Percentiles rank a stretch among this genome's conserved stretches.
phyloP scores from a whole-genome alignment of 768 basidiomycete species.

The Cystoderma amianthinum region DNA sequence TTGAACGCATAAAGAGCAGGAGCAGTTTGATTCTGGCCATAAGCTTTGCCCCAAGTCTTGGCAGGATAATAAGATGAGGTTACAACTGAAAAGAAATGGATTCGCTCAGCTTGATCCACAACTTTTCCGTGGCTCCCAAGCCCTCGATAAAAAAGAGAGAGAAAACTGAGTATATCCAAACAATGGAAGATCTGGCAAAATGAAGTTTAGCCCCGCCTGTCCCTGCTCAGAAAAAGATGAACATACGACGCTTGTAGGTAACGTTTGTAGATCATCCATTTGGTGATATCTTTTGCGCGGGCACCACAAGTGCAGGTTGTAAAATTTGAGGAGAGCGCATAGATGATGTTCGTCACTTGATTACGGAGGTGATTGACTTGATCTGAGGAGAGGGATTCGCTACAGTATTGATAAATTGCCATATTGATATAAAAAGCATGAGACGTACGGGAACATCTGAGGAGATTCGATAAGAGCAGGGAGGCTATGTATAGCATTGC shows the following conservation, averaged over 20 bases:
- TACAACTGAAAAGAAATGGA: neutral
- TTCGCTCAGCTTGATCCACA: constrained; percentile 84
- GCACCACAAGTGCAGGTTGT: too few species aligned
- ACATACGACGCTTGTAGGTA: constrained; percentile 63
- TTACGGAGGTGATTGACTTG: too few species aligned
- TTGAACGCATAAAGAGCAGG: constrained; percentile 25
- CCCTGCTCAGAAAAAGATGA: neutral
- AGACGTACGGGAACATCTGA: too few species aligned
- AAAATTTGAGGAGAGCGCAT: too few species aligned
- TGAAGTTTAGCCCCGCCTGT: neutral
- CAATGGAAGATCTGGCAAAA: constrained; percentile 45
- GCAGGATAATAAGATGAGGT: too few species aligned
- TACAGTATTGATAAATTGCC: too few species aligned
- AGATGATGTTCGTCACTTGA: too few species aligned
- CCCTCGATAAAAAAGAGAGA: constrained; percentile 46
- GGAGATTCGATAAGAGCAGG: too few species aligned
- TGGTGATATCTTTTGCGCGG: constrained; percentile 73
- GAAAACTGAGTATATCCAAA: constrained; percentile 47
- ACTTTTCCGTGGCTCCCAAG: constrained; percentile 50
- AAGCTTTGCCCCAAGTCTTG: constrained; percentile 66
- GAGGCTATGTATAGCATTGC: too few species aligned
- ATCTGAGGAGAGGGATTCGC: too few species aligned
- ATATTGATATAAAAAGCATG: too few species aligned
- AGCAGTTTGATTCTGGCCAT: constrained; percentile 18
- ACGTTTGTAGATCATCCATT: constrained; percentile 63